Evolutionary conservation across 768 basidiomycete species (phyloP).

Genomic region (Lactarius indigo): DNA sequence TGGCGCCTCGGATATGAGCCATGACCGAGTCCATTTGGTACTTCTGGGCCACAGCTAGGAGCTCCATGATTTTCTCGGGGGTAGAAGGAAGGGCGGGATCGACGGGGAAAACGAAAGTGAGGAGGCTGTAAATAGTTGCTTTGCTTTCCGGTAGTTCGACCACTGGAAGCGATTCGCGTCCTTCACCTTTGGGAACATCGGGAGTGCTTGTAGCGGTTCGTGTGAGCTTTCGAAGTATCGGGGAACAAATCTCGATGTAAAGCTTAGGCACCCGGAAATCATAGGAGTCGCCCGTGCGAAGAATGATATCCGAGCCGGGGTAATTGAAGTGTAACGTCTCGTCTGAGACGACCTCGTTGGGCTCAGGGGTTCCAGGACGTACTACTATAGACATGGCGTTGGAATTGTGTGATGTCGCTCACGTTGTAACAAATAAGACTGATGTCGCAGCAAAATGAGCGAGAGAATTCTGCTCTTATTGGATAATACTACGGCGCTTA

Average conservation of each 20-base stretch:
- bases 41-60: neutral
- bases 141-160: neutral
- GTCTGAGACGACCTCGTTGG: too few species aligned
- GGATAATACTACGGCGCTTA: too few species aligned
- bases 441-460: too few species aligned
- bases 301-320: too few species aligned
- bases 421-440: too few species aligned
- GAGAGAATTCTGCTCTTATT: too few species aligned
- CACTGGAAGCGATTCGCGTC: neutral
- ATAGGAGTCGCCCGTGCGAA: too few species aligned
- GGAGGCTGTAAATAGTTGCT: neutral
- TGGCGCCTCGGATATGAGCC: neutral
- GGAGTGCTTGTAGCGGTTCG: neutral
- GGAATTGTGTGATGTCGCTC: too few species aligned
- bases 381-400: too few species aligned
- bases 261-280: too few species aligned
- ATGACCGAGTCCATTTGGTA: neutral
- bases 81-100: neutral
- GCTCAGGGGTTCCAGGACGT: too few species aligned
- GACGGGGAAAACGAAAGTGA: neutral
- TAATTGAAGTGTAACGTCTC: too few species aligned
- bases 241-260: conserved; percentile 41
- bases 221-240: conserved; percentile 33
- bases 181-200: neutral
- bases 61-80: neutral